Evolutionary conservation across 1,284 basidiomycete genomes (phyloP), one percentile per base, ranked within the genome.

Genomic region (Cutaneotrichosporon sp.): DNA sequence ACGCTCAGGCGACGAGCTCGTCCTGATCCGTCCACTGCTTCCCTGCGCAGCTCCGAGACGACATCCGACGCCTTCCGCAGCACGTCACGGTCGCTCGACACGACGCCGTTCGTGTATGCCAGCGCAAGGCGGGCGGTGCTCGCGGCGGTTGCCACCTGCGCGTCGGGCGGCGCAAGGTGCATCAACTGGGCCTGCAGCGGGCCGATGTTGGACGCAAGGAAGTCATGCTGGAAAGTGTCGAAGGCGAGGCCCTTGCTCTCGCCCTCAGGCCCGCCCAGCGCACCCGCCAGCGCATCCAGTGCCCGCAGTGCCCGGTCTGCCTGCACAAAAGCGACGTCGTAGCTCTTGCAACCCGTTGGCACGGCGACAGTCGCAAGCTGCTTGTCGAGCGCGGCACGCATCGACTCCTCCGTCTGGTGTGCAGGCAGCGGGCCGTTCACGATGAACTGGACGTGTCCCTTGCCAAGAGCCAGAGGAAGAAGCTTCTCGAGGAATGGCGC

Each of bases 361-460:
- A 57, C 42, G 1, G 59, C 38, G 8, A 60, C 49, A 1, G 51
- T 51, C n/a, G 63, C 58, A 52, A 72, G 20, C 57, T 69, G 71
- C 42, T 67, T 62, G 33, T 56, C 63, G 14, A 72, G 55, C 24
- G 36, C 56, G n/a, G 45, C 22, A 27, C 64, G 60, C 10, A 75
- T 51, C 1, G 55, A 10, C 16, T 58, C 54, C 58, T 69, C 59
- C 2, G 72, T 62, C 1, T 58, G 24, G 10, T 60, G 47, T 2
- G 70, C 62, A 1, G 72, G 74, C 29, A 74, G 54, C 6, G 63
- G 45, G 0, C 75, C 75, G 55, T 77, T 79, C 60, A 76, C 65
- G 36, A 73, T 68, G 50, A 77, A 62, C 53, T 67, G 66, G 13
- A 74, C 58, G 36, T 54, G 58, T 3, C 63, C 62, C 42, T 70